These are phyloP conservation scores for Stevia rebaudiana DNA, from an alignment of 140 eudicot genomes.

Conservation along the genomic window DNA sequence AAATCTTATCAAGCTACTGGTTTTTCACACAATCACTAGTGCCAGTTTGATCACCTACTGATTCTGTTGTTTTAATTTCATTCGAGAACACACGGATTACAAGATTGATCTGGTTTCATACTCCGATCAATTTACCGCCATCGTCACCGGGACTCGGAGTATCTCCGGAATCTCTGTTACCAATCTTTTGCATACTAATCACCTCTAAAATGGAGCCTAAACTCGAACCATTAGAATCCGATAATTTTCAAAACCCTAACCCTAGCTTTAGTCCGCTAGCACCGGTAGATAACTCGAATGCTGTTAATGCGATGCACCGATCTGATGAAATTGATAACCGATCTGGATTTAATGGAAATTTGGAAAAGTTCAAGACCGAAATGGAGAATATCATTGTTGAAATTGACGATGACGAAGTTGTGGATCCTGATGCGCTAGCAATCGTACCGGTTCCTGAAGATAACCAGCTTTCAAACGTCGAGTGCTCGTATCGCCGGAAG, in stretches of 20 bases:
- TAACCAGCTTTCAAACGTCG: conserved; percentile 21
- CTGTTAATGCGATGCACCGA: background rate
- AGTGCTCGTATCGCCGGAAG: conserved; percentile 26
- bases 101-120: conserved; percentile 28
- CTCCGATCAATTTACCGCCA: conserved; percentile 29
- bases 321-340: conserved; percentile 20
- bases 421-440: conserved; percentile 48
- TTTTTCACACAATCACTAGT: background rate
- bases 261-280: background rate
- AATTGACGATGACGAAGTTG: conserved; percentile 27
- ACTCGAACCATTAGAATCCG: conserved; percentile 32
- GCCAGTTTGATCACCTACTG: background rate
- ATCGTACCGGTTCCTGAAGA: conserved; percentile 51
- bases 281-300: conserved; percentile 2
- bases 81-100: background rate
- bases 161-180: background rate
- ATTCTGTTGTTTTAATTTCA: background rate
- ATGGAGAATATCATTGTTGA: conserved; percentile 38
- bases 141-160: conserved; percentile 1
- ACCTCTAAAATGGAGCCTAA: conserved; percentile 46
- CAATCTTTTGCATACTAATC: background rate
- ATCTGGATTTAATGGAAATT: conserved; percentile 37
- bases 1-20: background rate
- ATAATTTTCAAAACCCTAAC: conserved; percentile 9
- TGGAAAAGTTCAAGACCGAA: conserved; percentile 27